Evolutionary conservation across 257 asterid species (phyloP).

Genomic region (Nicotiana sylvestris): DNA sequence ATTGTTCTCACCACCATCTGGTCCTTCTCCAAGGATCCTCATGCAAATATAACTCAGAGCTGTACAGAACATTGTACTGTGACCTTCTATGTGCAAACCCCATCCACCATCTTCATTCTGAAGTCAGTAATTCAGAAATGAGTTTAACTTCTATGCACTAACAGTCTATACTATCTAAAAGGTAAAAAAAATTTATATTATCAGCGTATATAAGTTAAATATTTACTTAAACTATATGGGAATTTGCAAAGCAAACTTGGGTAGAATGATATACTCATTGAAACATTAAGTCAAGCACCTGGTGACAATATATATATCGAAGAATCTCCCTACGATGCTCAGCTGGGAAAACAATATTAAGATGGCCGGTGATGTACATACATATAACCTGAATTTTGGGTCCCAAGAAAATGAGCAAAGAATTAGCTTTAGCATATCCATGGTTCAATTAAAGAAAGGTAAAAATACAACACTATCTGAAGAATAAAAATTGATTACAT

Average conservation of each 20-base stretch:
- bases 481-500: too few relatives aligned
- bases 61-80: conserved; percentile 75
- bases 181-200: too few relatives aligned
- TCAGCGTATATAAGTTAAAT: not conserved
- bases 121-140: not conserved
- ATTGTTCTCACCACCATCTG: conserved; percentile 46
- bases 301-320: conserved; percentile 64
- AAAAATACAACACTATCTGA: too few relatives aligned
- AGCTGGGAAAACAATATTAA: conserved; percentile 44
- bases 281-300: conserved; percentile 30
- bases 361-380: conserved; percentile 59
- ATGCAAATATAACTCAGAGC: conserved; percentile 56
- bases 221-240: not conserved
- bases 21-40: conserved; percentile 64
- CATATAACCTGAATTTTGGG: conserved; percentile 51
- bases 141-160: not conserved
- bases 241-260: not conserved
- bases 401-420: not conserved
- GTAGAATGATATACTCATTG: not conserved
- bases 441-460: not conserved
- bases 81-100: conserved; percentile 80
- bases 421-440: conserved; percentile 1
- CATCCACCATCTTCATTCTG: conserved; percentile 85
- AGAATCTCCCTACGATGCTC: conserved; percentile 69
- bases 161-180: not conserved